Conservation (phyloP, 768 basidiomycete species). For the Botryobasidium botryosum region DNA sequence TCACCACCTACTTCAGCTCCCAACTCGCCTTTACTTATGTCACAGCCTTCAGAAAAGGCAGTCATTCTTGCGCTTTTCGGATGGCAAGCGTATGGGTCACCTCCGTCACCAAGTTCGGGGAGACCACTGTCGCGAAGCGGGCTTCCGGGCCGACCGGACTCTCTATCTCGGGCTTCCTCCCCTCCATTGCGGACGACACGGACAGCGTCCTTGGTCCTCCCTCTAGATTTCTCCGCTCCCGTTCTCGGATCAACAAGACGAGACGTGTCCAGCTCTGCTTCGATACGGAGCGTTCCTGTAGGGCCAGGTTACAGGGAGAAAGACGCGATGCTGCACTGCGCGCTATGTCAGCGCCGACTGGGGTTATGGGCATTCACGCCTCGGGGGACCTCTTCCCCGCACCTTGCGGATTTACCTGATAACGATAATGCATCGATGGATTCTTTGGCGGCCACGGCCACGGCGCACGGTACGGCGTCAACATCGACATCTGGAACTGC, state of each 20-base stretch:
- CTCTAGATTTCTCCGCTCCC: constrained; percentile 10
- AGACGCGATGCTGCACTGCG: constrained; percentile 41
- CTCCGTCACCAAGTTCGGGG: constrained; percentile 18
- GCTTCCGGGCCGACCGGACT: no score
- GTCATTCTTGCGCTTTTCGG: constrained; percentile 32
- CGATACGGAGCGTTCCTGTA: no score
- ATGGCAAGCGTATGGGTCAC: constrained; percentile 23
- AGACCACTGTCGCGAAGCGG: constrained; percentile 22
- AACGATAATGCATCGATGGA: not conserved
- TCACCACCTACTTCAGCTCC: not conserved
- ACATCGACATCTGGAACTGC: constrained; percentile 15
- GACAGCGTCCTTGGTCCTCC: no score
- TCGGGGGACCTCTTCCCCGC: no score
- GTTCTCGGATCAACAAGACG: no score
- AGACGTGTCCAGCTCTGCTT: no score
- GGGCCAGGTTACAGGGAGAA: constrained; percentile 19
- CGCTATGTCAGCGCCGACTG: constrained; percentile 58
- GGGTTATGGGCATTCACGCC: constrained; percentile 53
- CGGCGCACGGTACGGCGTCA: not conserved
- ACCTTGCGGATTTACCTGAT: not conserved
- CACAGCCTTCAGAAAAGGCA: constrained; percentile 24
- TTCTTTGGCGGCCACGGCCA: not conserved
- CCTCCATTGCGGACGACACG: no score
- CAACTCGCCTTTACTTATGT: not conserved
- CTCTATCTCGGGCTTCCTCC: no score